phyloP scores from a whole-genome alignment of 768 basidiomycete genomes.

The Cubamyces lactineus region DNA sequence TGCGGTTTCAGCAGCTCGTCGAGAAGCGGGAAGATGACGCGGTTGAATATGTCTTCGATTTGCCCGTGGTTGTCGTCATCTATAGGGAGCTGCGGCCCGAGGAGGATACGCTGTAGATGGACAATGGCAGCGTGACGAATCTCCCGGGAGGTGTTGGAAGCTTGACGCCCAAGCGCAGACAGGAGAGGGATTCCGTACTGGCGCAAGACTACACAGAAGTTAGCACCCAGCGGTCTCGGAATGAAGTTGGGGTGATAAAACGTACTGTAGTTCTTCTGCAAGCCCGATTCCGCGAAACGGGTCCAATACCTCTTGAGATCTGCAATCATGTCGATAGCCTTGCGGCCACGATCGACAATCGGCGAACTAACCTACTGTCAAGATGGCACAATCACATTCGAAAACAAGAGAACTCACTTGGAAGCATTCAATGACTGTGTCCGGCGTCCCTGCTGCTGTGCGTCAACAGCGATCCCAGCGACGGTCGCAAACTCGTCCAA shows the following conservation, averaged over 20 bases:
- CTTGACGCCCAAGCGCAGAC: constrained; percentile 75
- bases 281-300: constrained; percentile 53
- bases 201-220: constrained; percentile 61
- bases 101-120: constrained; percentile 69
- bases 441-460: constrained; percentile 48
- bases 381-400: neutral
- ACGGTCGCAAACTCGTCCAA: constrained; percentile 85
- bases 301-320: constrained; percentile 70
- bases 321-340: constrained; percentile 80
- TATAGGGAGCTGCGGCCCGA: constrained; percentile 72
- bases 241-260: neutral
- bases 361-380: constrained; percentile 56
- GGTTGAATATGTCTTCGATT: constrained; percentile 85
- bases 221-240: neutral
- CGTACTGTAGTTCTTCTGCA: constrained; percentile 46
- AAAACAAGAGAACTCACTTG: constrained; percentile 22
- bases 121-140: constrained; percentile 60
- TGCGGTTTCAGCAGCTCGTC: constrained; percentile 90
- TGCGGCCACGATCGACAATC: constrained; percentile 76
- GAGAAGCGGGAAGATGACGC: constrained; percentile 86
- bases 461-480: constrained; percentile 64
- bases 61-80: constrained; percentile 61
- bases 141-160: constrained; percentile 80
- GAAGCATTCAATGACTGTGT: constrained; percentile 31
- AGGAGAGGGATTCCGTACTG: constrained; percentile 76